Evolutionary conservation across 768 basidiomycete species (phyloP).

Genomic region (Suillus placidus): DNA sequence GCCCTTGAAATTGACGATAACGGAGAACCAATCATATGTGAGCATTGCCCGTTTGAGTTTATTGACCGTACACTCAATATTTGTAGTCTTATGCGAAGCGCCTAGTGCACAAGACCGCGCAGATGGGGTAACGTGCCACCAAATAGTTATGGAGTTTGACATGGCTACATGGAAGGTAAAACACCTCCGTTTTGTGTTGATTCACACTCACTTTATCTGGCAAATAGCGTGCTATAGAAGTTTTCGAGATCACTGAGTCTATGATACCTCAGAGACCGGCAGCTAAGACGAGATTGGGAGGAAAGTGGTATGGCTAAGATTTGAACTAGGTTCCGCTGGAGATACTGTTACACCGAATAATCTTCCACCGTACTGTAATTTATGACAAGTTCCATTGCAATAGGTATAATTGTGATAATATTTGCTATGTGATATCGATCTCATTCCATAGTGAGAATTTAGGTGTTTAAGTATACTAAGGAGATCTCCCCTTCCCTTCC

Average conservation of each 20-base stretch:
- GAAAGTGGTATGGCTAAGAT: constrained; percentile 71
- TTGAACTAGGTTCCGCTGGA: neutral
- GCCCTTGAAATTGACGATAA: constrained; percentile 68
- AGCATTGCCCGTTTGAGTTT: constrained; percentile 23
- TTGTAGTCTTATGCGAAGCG: constrained; percentile 61
- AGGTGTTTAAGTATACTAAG: neutral
- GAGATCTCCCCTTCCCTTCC: neutral
- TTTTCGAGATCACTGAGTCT: constrained; percentile 78
- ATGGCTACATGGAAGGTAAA: constrained; percentile 86
- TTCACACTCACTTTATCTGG: constrained; percentile 3
- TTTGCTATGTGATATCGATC: neutral
- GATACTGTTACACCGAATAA: neutral
- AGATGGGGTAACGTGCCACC: constrained; percentile 69
- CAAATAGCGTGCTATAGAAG: constrained; percentile 78
- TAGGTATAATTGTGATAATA: constrained; percentile 3
- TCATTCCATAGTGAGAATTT: neutral
- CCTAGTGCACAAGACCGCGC: constrained; percentile 66
- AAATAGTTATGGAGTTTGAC: constrained; percentile 91
- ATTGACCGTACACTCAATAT: neutral
- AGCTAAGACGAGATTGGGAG: constrained; percentile 56
- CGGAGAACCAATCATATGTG: constrained; percentile 78
- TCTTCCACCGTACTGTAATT: neutral
- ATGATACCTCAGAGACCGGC: constrained; percentile 75
- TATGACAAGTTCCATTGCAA: neutral
- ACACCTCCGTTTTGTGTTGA: constrained; percentile 4